Percentiles rank a stretch among this genome's conserved stretches.
These are phyloP conservation scores for Ramaria sp. DNA, from an alignment of 768 basidiomycete genomes.

Conservation along the genomic window DNA sequence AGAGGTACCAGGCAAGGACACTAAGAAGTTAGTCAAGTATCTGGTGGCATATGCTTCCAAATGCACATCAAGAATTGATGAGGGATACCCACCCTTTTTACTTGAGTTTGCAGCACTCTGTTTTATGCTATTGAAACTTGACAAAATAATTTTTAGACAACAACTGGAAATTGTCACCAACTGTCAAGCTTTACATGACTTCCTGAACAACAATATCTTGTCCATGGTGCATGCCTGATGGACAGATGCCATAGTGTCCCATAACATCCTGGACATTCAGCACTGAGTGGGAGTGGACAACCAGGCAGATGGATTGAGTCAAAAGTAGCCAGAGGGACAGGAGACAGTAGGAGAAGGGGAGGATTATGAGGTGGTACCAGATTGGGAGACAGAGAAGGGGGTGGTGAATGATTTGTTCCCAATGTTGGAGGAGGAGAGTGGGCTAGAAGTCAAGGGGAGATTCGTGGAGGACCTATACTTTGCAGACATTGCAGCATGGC, in stretches of 20 bases:
- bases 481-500: background rate
- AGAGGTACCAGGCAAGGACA: background rate
- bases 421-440: background rate
- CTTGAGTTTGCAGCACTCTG: conserved; percentile 8
- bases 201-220: conserved; percentile 4
- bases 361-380: background rate
- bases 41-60: conserved; percentile 3
- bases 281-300: conserved; percentile 8
- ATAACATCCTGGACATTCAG: conserved; percentile 1
- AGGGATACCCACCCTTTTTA: background rate
- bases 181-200: conserved; percentile 6
- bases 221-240: background rate
- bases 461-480: conserved; percentile 8
- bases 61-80: conserved; percentile 4
- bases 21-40: background rate
- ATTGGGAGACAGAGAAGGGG: conserved; percentile 2
- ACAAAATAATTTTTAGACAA: background rate
- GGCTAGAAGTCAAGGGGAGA: background rate
- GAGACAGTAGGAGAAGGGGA: background rate
- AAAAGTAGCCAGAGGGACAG: background rate
- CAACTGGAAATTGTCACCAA: conserved; percentile 8
- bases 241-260: conserved; percentile 2
- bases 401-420: conserved; percentile 1
- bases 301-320: conserved; percentile 9
- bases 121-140: conserved; percentile 4